phyloP scores from a whole-genome alignment of 352 stramenopile species.

The Phytophthora fragariae region DNA sequence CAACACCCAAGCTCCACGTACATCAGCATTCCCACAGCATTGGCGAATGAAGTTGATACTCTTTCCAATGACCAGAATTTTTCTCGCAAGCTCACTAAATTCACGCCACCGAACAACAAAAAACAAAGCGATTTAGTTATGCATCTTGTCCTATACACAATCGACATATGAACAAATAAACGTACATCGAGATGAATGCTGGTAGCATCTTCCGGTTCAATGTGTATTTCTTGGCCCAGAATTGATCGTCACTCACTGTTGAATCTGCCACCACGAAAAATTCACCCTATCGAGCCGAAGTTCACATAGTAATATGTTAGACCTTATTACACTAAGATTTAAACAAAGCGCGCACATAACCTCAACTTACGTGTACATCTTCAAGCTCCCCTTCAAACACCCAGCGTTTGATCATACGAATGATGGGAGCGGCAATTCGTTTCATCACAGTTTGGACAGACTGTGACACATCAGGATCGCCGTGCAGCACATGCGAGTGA shows the following conservation, averaged over 20 bases:
- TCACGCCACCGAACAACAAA: not conserved
- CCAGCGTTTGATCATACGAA: constrained; percentile 91
- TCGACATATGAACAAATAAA: not conserved
- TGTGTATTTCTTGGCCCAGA: constrained; percentile 90
- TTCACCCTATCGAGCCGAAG: constrained; percentile 57
- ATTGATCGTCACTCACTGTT: constrained; percentile 80
- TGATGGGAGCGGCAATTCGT: constrained; percentile 76
- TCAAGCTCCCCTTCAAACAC: constrained; percentile 90
- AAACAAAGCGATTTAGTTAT: not conserved
- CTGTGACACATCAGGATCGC: constrained; percentile 81
- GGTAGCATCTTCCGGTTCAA: constrained; percentile 88
- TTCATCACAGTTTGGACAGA: constrained; percentile 87
- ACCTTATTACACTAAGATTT: not conserved
- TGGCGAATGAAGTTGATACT: constrained; percentile 99
- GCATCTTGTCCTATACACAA: not conserved
- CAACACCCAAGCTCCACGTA: constrained; percentile 32
- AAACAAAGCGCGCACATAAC: not conserved
- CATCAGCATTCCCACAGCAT: constrained; percentile 94
- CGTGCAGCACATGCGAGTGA: constrained; percentile 92
- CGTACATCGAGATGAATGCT: constrained; percentile 87
- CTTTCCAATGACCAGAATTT: constrained; percentile 97
- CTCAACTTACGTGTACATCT: constrained; percentile 75
- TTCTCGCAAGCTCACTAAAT: constrained; percentile 88
- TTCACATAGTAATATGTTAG: not conserved
- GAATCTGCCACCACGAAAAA: constrained; percentile 87